These are phyloP conservation scores for Xerocomellus chrysenteron DNA, from an alignment of 768 basidiomycete genomes.

Conservation along the genomic window DNA sequence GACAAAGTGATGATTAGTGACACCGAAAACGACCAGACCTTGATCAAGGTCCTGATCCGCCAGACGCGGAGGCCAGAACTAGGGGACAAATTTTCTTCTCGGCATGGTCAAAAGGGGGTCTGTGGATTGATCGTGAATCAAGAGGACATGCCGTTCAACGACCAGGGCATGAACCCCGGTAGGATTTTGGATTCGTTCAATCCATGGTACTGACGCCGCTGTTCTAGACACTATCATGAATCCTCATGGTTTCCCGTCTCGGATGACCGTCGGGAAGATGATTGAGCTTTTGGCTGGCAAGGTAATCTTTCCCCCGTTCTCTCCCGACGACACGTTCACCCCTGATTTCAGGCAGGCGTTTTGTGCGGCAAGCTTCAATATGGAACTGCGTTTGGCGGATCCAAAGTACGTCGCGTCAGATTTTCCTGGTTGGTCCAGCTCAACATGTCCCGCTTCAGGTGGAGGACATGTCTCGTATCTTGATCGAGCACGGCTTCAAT, in stretches of 20 bases:
- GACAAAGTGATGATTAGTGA: constrained; percentile 99
- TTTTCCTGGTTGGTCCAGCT: constrained; percentile 5
- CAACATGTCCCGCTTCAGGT: constrained; percentile 50
- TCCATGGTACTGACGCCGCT: constrained; percentile 12
- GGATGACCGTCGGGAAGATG: constrained; percentile 99
- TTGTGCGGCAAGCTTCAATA: constrained; percentile 86
- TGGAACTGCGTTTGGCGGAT: constrained; percentile 96
- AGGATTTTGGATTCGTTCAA: constrained; percentile 20
- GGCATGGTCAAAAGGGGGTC: constrained; percentile 99
- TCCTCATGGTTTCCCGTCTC: constrained; percentile 98
- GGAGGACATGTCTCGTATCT: constrained; percentile 96
- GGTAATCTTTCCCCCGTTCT: constrained; percentile 37
- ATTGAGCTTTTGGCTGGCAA: constrained; percentile 96
- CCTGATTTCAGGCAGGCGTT: constrained; percentile 72
- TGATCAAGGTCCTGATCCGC: constrained; percentile 96
- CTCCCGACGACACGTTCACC: constrained; percentile 2
- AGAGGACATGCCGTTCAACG: constrained; percentile 99
- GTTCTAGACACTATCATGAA: constrained; percentile 97
- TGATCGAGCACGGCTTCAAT: constrained; percentile 93
- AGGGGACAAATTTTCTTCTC: constrained; percentile 97
- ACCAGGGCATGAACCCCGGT: constrained; percentile 94
- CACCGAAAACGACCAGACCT: constrained; percentile 92
- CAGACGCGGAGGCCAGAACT: constrained; percentile 96
- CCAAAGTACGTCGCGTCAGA: constrained; percentile 59
- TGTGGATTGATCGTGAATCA: constrained; percentile 99